Base-by-base conservation (phyloP, 1,284 basidiomycete species). In the Stereum hirsutum region DNA sequence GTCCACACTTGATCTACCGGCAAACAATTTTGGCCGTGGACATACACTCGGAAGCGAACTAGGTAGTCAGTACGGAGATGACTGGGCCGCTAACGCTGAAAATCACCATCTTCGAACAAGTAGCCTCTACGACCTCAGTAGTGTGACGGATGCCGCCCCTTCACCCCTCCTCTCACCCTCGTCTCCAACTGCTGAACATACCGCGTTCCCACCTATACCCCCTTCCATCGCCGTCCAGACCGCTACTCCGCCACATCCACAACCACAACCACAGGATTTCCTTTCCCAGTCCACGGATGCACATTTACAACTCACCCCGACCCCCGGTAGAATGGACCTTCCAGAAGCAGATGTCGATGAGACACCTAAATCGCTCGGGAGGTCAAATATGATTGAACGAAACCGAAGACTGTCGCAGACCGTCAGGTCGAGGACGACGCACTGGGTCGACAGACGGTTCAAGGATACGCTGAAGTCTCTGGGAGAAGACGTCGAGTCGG, bases 21-120 rank as follows among this genome's bases (percentile, higher is more conserved):
- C 41, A 3, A 15, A 45, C 25, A 33, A 31, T 40, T 48, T 33
- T n/a, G 20, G 44, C 17, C 35, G 20, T 5, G 27, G 25, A 28
- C 70, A 61, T n/a, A 78, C 75, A 0, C 65, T 85, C 1, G 71
- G 73, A 28, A 74, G 69, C 44, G 81, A 84, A 55, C 63, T 84
- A 3, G 68, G 67, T 6, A 60, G 56, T 37, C 59, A 65, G 41
- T 65, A 56, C 47, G 65, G 63, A 11, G 65, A 65, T 15, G 64
- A 66, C 34, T 70, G 65, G 66, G 62, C 62, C 37, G 52, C 57
- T n/a, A 56, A 56, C 26, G 57, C 59, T 2, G 58, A 54, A 21
- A 66, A 66, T 42, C 59, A 69, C 42, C 72, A 72, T 46, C 54
- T 72, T 20, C 68, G 73, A 11, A 64, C 68, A 8, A 69, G 61